Base-by-base conservation (phyloP, 176 grass and related monocot genomes). In the Paspalum vaginatum region DNA sequence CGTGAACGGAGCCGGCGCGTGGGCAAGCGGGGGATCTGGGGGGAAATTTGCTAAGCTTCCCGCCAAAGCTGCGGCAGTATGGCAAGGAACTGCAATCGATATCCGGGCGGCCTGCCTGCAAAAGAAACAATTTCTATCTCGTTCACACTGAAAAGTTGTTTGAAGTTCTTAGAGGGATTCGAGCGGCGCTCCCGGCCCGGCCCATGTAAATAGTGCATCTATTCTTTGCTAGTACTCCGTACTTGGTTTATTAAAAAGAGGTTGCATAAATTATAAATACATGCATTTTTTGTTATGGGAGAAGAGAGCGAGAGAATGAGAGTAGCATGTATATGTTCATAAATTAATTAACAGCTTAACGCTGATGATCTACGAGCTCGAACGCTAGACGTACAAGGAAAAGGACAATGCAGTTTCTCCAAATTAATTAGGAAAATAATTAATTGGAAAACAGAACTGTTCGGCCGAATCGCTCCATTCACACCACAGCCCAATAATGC, bases 11-110 rank as follows among this genome's bases (percentile, higher is more conserved):
- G 50, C 6, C 1, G 46, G 11, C 37, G 45, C 21, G 58, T 12
- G 56, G 26, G 12, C 11, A 1, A 6, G 56, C 15, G 6, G 32
- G 11, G 37, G 44, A 80, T 68, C 46, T 84, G 51, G 68, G 53
- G 78, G 68, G 24, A 75, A 44, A 80, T 62, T 79, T 46, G 25
- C 8, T 52, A 11, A 18, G 14, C 0, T 78, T 87, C 85, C 85
- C 85, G 79, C 85, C 85, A 87, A 87, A 32, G 32, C 56, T 1
- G 17, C 24, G 38, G 71, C 67, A 70, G 64, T 17, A 7, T 18
- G 16, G 9, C 18, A 8, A 43, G 8, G 42, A 4, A 43, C 7
- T 43, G 42, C 8, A 15, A 65, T 40, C 61, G 37, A 15, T 15
- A 40, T 18, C 63, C 18, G 9, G 38, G 8, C 38, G 61, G 32